These are phyloP conservation scores for Arbutus unedo DNA, from an alignment of 148 eudicot genomes.

Conservation along the genomic window DNA sequence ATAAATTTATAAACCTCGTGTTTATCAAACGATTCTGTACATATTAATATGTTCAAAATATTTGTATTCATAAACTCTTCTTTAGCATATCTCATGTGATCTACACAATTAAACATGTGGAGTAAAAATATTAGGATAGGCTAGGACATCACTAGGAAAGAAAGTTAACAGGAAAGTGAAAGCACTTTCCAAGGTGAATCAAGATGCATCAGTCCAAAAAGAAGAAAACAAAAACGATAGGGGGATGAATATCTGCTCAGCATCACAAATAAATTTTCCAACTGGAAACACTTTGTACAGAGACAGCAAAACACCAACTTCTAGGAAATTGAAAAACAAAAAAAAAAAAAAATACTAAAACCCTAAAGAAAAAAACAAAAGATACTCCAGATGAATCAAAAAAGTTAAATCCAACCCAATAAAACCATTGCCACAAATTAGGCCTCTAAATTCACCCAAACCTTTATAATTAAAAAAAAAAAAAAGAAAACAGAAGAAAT, in stretches of 20 bases:
- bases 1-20: no score
- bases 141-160: no score
- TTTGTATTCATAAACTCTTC: no score
- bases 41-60: no score
- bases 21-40: no score
- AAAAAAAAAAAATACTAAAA: neutral
- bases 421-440: neutral
- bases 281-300: conserved; percentile 21
- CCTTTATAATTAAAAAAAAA: neutral
- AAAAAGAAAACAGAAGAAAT: neutral
- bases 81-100: no score
- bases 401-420: conserved; percentile 4
- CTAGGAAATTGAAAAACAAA: neutral
- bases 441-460: conserved; percentile 13
- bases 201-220: neutral
- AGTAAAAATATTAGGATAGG: no score
- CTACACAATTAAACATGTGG: no score
- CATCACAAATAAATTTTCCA: conserved; percentile 7
- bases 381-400: conserved; percentile 3
- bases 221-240: neutral
- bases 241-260: neutral
- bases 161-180: neutral
- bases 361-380: neutral
- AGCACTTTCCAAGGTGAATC: neutral
- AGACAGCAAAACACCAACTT: conserved; percentile 16